Evolutionary conservation across 139 green algal species (phyloP).

Genomic region (Chlorella sp.): DNA sequence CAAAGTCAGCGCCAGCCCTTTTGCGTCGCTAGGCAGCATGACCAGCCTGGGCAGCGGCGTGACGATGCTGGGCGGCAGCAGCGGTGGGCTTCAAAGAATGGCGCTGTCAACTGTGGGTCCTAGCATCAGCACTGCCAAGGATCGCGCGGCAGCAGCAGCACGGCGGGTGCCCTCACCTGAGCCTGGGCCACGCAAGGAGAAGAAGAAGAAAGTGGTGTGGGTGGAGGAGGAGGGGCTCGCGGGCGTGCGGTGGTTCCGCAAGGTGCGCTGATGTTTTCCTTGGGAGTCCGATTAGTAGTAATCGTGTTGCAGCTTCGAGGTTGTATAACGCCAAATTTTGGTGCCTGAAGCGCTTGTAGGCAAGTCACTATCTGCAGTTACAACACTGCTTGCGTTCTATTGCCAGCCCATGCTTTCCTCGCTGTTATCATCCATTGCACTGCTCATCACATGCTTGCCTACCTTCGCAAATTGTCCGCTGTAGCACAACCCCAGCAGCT

Average conservation of each 20-base stretch:
- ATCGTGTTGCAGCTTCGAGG: neutral
- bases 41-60: neutral
- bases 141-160: constrained; percentile 36
- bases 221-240: constrained; percentile 23
- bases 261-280: neutral
- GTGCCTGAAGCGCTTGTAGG: too few relatives aligned
- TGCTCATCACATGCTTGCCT: neutral
- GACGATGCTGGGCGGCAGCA: constrained; percentile 16
- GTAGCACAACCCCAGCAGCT: neutral
- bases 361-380: too few relatives aligned
- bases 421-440: too few relatives aligned
- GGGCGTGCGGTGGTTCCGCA: constrained; percentile 44
- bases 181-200: constrained; percentile 24
- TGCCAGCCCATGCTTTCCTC: too few relatives aligned
- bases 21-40: constrained; percentile 1
- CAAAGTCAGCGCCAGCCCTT: constrained; percentile 31
- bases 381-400: too few relatives aligned
- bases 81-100: neutral
- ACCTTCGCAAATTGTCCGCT: neutral
- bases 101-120: constrained; percentile 9
- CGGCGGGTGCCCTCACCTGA: constrained; percentile 39
- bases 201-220: constrained; percentile 44
- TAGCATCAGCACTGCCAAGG: neutral
- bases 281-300: too few relatives aligned
- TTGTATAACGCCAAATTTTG: too few relatives aligned